phyloP scores from a whole-genome alignment of 192 early-diverging fungal species.

The Podochytrium sp. region DNA sequence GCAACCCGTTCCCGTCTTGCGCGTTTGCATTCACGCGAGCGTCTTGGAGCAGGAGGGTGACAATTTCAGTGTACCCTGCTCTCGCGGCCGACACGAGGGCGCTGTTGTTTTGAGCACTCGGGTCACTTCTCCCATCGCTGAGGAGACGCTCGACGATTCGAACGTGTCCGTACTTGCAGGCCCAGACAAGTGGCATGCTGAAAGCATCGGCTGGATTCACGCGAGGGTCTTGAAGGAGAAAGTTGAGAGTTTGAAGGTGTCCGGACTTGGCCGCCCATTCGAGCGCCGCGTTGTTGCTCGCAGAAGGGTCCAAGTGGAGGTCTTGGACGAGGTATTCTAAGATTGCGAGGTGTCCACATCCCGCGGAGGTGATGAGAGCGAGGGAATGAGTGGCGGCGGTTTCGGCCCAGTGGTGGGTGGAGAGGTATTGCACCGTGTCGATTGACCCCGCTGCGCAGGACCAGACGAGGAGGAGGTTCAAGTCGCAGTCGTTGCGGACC shows the following conservation, averaged over 20 bases:
- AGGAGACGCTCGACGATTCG: constrained; percentile 24
- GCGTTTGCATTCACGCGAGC: constrained; percentile 22
- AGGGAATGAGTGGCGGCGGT: neutral
- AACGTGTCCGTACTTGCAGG: constrained; percentile 6
- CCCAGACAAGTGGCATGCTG: constrained; percentile 5
- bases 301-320: constrained; percentile 9
- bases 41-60: constrained; percentile 13
- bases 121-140: constrained; percentile 13
- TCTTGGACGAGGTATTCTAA: neutral
- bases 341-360: neutral
- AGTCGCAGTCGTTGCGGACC: neutral
- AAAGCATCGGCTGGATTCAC: constrained; percentile 13
- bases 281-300: constrained; percentile 18
- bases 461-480: neutral
- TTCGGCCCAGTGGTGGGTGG: neutral
- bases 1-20: neutral
- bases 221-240: constrained; percentile 5
- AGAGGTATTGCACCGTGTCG: neutral
- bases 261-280: constrained; percentile 18
- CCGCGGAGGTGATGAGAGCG: neutral
- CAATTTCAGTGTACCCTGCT: constrained; percentile 27
- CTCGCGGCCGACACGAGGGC: constrained; percentile 18
- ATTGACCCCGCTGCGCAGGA: neutral
- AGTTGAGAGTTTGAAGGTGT: constrained; percentile 11
- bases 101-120: constrained; percentile 7